Evolutionary conservation across 1,284 basidiomycete genomes (phyloP).

Genomic region (Microbotryomycetes sp.): DNA sequence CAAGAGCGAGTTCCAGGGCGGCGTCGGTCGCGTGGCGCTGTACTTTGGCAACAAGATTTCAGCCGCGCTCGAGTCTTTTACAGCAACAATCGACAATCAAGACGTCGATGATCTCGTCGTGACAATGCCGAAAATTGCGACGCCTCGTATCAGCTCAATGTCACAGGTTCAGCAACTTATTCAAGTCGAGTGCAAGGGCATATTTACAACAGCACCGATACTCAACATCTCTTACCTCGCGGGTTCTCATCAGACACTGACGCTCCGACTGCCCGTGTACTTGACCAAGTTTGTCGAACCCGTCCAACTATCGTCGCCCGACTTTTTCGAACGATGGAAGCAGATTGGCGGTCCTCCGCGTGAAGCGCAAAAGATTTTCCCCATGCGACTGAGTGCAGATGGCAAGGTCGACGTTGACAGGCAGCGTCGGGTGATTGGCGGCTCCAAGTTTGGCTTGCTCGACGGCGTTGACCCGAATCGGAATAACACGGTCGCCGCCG

Average conservation of each 20-base stretch:
- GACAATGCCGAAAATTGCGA: slow-evolving; percentile 79
- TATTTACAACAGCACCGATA: slow-evolving; percentile 71
- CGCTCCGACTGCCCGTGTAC: slow-evolving; percentile 76
- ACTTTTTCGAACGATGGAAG: slow-evolving; percentile 98
- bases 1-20: slow-evolving; percentile 91
- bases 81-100: slow-evolving; percentile 65
- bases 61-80: slow-evolving; percentile 77
- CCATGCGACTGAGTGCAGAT: slow-evolving; percentile 57
- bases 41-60: slow-evolving; percentile 92
- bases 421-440: slow-evolving; percentile 67
- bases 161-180: slow-evolving; percentile 89
- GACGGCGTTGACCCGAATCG: slow-evolving; percentile 55
- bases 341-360: slow-evolving; percentile 88
- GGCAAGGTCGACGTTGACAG: slow-evolving; percentile 67
- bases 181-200: slow-evolving; percentile 86
- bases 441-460: slow-evolving; percentile 67
- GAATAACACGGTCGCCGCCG: slow-evolving; percentile 78
- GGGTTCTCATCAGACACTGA: slow-evolving; percentile 78
- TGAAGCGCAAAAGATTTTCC: slow-evolving; percentile 83
- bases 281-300: slow-evolving; percentile 90
- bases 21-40: slow-evolving; percentile 81
- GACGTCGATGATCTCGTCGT: slow-evolving; percentile 68
- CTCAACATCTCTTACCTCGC: slow-evolving; percentile 85
- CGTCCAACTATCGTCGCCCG: slow-evolving; percentile 67
- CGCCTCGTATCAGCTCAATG: slow-evolving; percentile 65